Conservation (phyloP, 2,329 filamentous ascomycete genomes). For the Dothideomycetes sp. region DNA sequence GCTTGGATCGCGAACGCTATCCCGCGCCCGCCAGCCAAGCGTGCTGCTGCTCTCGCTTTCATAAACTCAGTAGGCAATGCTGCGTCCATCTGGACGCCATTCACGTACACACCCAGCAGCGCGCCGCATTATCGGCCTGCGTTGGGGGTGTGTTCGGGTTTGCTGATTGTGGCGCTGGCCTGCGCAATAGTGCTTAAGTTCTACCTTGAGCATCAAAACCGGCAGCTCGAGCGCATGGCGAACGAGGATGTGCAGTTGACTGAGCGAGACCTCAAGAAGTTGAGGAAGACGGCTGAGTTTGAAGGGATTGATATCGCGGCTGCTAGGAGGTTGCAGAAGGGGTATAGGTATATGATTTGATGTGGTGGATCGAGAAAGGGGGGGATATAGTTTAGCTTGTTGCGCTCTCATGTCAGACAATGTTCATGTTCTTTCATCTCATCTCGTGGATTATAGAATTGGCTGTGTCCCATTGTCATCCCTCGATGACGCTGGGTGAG, state of each 20-base stretch:
- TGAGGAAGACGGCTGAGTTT: slow-evolving; percentile 40
- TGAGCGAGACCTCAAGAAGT: slow-evolving; percentile 33
- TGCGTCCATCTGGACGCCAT: slow-evolving; percentile 50
- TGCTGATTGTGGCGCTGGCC: slow-evolving; percentile 17
- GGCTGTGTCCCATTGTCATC: no score
- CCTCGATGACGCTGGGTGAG: no score
- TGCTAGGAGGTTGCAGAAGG: slow-evolving; percentile 41
- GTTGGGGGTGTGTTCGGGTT: slow-evolving; percentile 22
- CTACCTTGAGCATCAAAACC: slow-evolving; percentile 33
- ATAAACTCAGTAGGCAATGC: slow-evolving; percentile 66
- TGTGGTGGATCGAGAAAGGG: no score
- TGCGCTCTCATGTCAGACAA: no score
- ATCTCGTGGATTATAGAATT: no score
- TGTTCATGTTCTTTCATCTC: no score
- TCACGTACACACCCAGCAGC: slow-evolving; percentile 22
- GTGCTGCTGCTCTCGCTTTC: slow-evolving; percentile 59
- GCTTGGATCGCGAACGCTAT: slow-evolving; percentile 71
- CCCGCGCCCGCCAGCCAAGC: slow-evolving; percentile 64
- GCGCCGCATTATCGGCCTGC: slow-evolving; percentile 19
- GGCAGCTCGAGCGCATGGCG: slow-evolving; percentile 39
- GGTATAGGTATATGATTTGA: slow-evolving; percentile 41
- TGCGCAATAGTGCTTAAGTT: slow-evolving; percentile 18
- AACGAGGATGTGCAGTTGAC: slow-evolving; percentile 34
- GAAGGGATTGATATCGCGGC: slow-evolving; percentile 40
- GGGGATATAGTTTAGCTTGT: no score